Base-by-base conservation (phyloP, 2,329 filamentous ascomycete genomes). In the Chaetomiaceae sp. region DNA sequence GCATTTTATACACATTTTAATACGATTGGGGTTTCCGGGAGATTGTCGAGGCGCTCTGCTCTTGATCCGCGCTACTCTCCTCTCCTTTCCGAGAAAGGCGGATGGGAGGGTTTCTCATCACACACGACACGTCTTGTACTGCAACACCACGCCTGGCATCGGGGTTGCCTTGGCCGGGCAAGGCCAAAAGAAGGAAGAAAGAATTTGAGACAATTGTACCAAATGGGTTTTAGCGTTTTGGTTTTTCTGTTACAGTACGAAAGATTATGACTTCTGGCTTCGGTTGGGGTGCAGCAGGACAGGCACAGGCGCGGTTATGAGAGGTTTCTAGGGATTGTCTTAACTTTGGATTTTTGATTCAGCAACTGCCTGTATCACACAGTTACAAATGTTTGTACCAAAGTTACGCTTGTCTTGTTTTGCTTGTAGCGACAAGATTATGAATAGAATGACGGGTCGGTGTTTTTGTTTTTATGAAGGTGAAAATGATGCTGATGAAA, bases 1-100 rank as follows among this genome's bases (percentile, higher is more conserved):
- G 36, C 40, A 34, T 25, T 6, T 25, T 39, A 46, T 49, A 54
- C 20, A 45, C 39, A 49, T 43, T 54, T 50, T 54, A 54, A 54
- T 54, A 49, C 34, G 20, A 49, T 34, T 39, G 19, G 15, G 23
- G 37, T 22, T 9, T 22, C 33, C 27, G 25, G 27, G 14, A 1
- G 17, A 45, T 9, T 15, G 33, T n/a, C 9, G 39, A 38, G 14
- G 17, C 38, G 6, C 8, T 33, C 12, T 31, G 17, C 37, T 31
- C 40, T 47, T 36, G 51, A 53, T 47, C 43, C 43, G 15, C 29
- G 19, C 38, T 3, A 15, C 20, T 15, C 11, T n/a, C 12, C n/a
- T 23, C n/a, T 12, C 17, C 2, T 23, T 46, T 31, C 20, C 14
- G 14, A 17, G 29, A 19, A 19, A 19, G 11, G 37, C 27, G 33